Base-by-base conservation (phyloP, 2,329 filamentous ascomycete genomes). In the Didymellaceae sp. region DNA sequence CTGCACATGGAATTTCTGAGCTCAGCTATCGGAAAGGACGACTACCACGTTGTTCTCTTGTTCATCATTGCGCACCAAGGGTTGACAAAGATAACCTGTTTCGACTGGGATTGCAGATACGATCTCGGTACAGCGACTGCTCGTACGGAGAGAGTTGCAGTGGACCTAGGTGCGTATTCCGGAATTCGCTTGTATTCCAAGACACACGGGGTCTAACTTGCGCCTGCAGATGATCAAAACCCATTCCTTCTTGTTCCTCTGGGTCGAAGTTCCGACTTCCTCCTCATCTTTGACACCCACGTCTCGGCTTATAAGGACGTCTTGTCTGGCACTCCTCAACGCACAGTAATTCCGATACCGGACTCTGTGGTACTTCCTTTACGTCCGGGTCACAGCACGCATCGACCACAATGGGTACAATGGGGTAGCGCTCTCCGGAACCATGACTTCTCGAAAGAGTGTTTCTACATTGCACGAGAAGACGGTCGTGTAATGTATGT, bases 1-100 rank as follows among this genome's bases (percentile, higher is more conserved):
- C 80, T 93, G 62, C 89, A 90, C 61, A 86, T 97, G 79, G 88
- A 91, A 17, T 99, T 97, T 58, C 79, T 99, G 2, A 85, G 88
- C 52, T 89, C 91, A 6, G 80, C 82, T 54, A 88, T 88, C 10
- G 80, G 80, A 8, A 74, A 81, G 0, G 81, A 84, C 44, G 86
- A 92, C 53, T 80, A 84, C 8, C 79, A 86, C 45, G 83, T 95
- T 33, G 86, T 95, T n/a, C 79, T 97, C 3, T 76, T 96, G 9
- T 75, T 96, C 17, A 71, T 87, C 16, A 71, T 84, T 16, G 64
- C 71, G 3, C 66, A 74, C 24, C 55, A 75, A 20, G 71, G 77
- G 2, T 70, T 68, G 51, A 81, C 77, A 14, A 76, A 78, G 45
- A 71, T 81, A 22, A 70, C 78, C 35, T 77, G 77, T 39, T 83